Percentiles rank a stretch among this genome's conserved stretches.
Conservation (phyloP, 768 basidiomycete genomes). For the Solioccasus polychromus region DNA sequence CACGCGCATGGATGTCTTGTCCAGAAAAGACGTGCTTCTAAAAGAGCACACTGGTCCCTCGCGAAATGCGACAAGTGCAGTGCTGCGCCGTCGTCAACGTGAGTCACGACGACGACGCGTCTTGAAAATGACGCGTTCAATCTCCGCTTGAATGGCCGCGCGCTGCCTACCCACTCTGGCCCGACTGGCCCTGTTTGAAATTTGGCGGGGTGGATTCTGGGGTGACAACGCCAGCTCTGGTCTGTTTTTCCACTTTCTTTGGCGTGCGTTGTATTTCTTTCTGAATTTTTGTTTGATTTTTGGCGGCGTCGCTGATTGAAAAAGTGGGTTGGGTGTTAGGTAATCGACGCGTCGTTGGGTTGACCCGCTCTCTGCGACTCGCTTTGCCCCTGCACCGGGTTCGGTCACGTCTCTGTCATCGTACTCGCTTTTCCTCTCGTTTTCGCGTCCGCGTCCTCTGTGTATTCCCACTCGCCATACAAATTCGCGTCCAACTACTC, state of each 20-base stretch:
- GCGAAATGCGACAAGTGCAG: no score
- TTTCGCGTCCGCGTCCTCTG: background rate
- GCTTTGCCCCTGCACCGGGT: slow-evolving; percentile 25
- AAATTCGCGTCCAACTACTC: no score
- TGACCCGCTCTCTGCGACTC: slow-evolving; percentile 17
- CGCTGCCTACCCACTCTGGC: background rate
- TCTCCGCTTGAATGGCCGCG: slow-evolving; percentile 17
- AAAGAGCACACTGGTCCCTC: no score
- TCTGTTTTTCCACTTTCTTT: background rate
- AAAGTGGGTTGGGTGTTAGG: slow-evolving; percentile 21
- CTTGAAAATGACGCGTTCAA: slow-evolving; percentile 2
- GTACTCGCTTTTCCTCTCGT: slow-evolving; percentile 1
- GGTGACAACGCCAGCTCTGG: background rate
- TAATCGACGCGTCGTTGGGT: slow-evolving; percentile 33
- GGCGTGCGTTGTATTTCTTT: background rate
- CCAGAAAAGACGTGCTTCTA: no score
- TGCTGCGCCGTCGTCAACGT: slow-evolving; percentile 3
- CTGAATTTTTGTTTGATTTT: slow-evolving; percentile 7
- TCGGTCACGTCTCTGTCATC: slow-evolving; percentile 8
- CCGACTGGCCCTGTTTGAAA: slow-evolving; percentile 16
- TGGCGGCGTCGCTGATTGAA: slow-evolving; percentile 25
- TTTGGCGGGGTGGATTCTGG: background rate
- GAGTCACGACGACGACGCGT: slow-evolving; percentile 11
- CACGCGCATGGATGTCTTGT: background rate
- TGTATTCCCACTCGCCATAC: background rate